Percentiles rank a stretch among this genome's conserved stretches.
phyloP scores from a whole-genome alignment of 2,329 filamentous ascomycete genomes.

The Claviceps spartinae region DNA sequence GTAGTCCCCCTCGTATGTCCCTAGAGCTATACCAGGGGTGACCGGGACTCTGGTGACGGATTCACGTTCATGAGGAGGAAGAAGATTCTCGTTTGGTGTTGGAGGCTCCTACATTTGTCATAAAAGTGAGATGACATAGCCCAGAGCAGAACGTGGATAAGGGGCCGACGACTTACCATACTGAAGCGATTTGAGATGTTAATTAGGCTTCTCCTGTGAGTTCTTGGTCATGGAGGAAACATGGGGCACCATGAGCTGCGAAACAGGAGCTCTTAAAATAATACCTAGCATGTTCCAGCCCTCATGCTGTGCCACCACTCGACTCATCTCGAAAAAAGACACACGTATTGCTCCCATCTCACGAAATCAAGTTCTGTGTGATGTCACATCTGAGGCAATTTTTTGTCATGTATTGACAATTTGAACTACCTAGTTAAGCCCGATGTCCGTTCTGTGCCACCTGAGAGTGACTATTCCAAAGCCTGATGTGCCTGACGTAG shows the following conservation, averaged over 20 bases:
- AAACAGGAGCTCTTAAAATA: neutral
- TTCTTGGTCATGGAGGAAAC: neutral
- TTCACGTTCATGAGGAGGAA: constrained; percentile 4
- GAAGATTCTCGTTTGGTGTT: constrained; percentile 1
- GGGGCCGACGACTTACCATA: neutral
- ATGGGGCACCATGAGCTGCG: neutral
- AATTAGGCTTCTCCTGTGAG: neutral
- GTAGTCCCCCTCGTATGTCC: constrained; percentile 4
- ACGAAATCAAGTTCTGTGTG: neutral
- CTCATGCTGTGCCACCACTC: neutral
- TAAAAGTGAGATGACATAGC: neutral
- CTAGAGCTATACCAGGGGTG: constrained; percentile 5
- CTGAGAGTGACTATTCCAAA: neutral
- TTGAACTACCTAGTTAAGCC: neutral
- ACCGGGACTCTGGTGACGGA: constrained; percentile 4
- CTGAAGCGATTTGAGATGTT: neutral
- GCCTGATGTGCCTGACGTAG: constrained; percentile 1
- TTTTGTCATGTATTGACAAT: neutral
- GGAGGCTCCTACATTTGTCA: neutral
- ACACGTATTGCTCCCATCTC: neutral
- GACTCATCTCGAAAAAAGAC: too few relatives aligned
- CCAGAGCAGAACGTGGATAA: too few relatives aligned
- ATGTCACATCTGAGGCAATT: neutral
- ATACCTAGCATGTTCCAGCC: neutral
- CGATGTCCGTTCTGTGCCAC: neutral